These are phyloP conservation scores for Lotmaria passim DNA, from an alignment of 208 protist species.

Conservation along the genomic window DNA sequence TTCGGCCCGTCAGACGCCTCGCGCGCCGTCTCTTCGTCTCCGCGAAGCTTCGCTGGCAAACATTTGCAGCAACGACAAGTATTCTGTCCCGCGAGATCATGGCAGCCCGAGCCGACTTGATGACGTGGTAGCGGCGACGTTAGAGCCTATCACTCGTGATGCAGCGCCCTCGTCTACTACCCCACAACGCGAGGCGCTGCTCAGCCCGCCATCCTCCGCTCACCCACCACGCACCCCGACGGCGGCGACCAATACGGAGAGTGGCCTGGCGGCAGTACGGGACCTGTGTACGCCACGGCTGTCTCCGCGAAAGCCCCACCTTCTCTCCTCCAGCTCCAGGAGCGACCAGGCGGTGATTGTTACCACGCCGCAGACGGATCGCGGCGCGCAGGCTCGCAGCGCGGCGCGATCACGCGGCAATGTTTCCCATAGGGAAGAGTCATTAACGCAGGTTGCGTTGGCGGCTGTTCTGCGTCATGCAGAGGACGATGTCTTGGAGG, in stretches of 20 bases:
- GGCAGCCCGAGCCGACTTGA: neutral
- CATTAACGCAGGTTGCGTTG: slow-evolving; percentile 28
- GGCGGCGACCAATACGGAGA: neutral
- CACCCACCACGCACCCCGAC: neutral
- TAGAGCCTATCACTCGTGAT: neutral
- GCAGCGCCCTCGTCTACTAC: neutral
- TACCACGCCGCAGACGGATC: slow-evolving; percentile 5
- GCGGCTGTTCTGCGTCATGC: slow-evolving; percentile 12
- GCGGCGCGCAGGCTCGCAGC: slow-evolving; percentile 1
- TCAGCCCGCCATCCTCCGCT: neutral
- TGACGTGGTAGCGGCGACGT: neutral
- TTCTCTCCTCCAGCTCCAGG: neutral
- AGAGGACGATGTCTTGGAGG: neutral
- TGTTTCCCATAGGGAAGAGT: neutral
- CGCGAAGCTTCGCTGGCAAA: slow-evolving; percentile 15
- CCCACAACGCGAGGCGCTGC: neutral
- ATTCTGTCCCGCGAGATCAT: neutral
- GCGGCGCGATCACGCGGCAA: slow-evolving; percentile 1
- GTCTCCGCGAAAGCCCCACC: slow-evolving; percentile 11
- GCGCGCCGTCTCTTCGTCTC: slow-evolving; percentile 18
- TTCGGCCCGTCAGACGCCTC: neutral
- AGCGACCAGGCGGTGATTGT: neutral
- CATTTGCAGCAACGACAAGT: neutral
- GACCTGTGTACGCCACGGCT: neutral
- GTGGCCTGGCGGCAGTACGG: neutral